These are phyloP conservation scores for Pythium sukuiense DNA, from an alignment of 352 stramenopile genomes.

Conservation along the genomic window DNA sequence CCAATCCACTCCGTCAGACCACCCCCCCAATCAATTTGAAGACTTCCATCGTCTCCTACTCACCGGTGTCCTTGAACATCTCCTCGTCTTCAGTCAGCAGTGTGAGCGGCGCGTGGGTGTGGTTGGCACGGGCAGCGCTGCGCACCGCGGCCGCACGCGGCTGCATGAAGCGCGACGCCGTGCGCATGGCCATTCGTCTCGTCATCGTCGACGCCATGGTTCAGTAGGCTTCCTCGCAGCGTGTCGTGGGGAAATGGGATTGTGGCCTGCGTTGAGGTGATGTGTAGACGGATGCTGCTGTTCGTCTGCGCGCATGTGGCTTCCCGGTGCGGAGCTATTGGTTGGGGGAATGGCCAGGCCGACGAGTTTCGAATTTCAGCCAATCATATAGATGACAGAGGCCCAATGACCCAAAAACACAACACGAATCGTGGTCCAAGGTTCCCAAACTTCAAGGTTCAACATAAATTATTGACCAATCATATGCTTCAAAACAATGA, in stretches of 20 bases:
- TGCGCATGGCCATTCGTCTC: constrained; percentile 19
- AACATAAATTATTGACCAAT: constrained; percentile 13
- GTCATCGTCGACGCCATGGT: constrained; percentile 24
- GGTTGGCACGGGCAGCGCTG: constrained; percentile 20
- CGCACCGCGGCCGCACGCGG: neutral
- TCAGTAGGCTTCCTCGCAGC: neutral
- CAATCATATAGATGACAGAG: constrained; percentile 10
- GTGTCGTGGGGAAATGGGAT: constrained; percentile 13
- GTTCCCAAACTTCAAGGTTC: constrained; percentile 22
- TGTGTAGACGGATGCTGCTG: constrained; percentile 3
- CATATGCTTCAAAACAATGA: neutral
- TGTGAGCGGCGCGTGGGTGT: constrained; percentile 48
- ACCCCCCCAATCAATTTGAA: neutral
- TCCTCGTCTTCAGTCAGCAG: constrained; percentile 72
- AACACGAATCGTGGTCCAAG: constrained; percentile 11
- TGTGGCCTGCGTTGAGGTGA: constrained; percentile 4
- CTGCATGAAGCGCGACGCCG: constrained; percentile 15
- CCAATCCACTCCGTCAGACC: constrained; percentile 4
- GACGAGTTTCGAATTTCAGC: neutral
- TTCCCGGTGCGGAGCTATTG: neutral
- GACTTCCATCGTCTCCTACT: constrained; percentile 16
- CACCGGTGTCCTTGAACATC: constrained; percentile 85
- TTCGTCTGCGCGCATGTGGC: constrained; percentile 14
- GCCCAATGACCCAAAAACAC: constrained; percentile 25
- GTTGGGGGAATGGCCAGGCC: constrained; percentile 7